phyloP scores from a whole-genome alignment of 257 asterid species.

The Lithospermum erythrorhizon region DNA sequence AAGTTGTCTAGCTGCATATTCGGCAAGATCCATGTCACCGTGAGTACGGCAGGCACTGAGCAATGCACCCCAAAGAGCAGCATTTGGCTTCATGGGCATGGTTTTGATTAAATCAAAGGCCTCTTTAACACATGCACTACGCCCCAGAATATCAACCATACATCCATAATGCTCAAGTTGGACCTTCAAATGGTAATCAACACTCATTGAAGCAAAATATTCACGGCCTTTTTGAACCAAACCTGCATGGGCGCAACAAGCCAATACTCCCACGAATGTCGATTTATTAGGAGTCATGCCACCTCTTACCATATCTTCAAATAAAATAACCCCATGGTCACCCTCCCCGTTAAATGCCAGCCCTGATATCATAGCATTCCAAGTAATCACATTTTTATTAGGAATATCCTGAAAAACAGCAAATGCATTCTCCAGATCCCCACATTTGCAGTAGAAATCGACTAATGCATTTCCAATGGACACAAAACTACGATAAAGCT shows the following conservation, averaged over 20 bases:
- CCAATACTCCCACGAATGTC: conserved; percentile 26
- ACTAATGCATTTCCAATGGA: conserved; percentile 29
- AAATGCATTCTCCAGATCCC: conserved; percentile 23
- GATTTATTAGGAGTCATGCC: conserved; percentile 28
- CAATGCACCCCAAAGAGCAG: conserved; percentile 41
- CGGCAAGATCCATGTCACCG: conserved; percentile 30
- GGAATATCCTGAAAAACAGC: conserved; percentile 19
- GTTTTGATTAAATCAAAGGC: conserved; percentile 25
- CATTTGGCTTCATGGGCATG: conserved; percentile 33
- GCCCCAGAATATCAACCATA: conserved; percentile 41
- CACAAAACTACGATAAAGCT: conserved; percentile 18
- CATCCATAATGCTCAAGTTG: conserved; percentile 41
- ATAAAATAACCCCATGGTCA: conserved; percentile 23
- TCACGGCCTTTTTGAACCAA: conserved; percentile 26
- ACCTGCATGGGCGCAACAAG: conserved; percentile 38
- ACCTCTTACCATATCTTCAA: conserved; percentile 27
- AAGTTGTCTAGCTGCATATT: conserved; percentile 30
- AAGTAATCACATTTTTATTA: conserved; percentile 26
- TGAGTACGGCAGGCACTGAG: conserved; percentile 32
- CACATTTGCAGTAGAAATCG: conserved; percentile 29
- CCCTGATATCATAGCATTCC: conserved; percentile 32
- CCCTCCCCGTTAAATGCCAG: conserved; percentile 34
- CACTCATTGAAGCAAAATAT: conserved; percentile 20
- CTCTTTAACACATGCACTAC: conserved; percentile 28
- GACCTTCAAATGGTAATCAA: conserved; percentile 15